Evolutionary conservation across 306 rosid genomes (phyloP).

Genomic region (Begonia peltatifolia): DNA sequence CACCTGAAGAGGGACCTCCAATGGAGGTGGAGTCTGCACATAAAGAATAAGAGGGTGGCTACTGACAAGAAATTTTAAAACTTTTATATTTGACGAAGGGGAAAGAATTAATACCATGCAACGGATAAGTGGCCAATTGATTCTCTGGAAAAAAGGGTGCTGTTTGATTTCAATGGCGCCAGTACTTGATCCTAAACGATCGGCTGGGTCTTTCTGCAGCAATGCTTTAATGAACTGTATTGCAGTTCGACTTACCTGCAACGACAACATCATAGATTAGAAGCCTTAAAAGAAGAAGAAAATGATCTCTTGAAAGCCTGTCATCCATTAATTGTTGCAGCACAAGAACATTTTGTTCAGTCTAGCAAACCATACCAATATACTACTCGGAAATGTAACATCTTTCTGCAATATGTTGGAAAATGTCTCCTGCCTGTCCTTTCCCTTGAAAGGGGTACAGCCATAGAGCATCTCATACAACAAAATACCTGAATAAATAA

Average conservation of each 20-base stretch:
- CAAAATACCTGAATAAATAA: constrained; percentile 41
- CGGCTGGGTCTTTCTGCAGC: constrained; percentile 66
- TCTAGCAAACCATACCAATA: constrained; percentile 31
- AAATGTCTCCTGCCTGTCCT: constrained; percentile 78
- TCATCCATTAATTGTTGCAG: not conserved
- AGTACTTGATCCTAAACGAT: constrained; percentile 57
- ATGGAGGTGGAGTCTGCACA: constrained; percentile 10
- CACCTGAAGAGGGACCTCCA: constrained; percentile 11
- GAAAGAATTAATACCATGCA: constrained; percentile 45
- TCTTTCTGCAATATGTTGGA: constrained; percentile 82
- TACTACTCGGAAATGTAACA: constrained; percentile 87
- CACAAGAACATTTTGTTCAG: not conserved
- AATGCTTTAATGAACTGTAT: constrained; percentile 81
- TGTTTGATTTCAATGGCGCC: constrained; percentile 81
- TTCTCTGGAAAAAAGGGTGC: constrained; percentile 79
- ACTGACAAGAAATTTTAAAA: not conserved
- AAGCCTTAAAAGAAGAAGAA: too few relatives aligned
- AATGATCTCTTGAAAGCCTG: not conserved
- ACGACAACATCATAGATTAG: constrained; percentile 1
- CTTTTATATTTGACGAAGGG: not conserved
- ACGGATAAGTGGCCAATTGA: constrained; percentile 86
- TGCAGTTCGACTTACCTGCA: constrained; percentile 81
- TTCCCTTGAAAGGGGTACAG: constrained; percentile 88
- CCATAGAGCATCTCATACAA: constrained; percentile 95
- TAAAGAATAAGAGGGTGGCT: constrained; percentile 1